A percentile compares a stretch with the other conserved stretches of the same genome.
phyloP scores from a whole-genome alignment of 306 rosid genomes.

The Luffa aegyptiaca region DNA sequence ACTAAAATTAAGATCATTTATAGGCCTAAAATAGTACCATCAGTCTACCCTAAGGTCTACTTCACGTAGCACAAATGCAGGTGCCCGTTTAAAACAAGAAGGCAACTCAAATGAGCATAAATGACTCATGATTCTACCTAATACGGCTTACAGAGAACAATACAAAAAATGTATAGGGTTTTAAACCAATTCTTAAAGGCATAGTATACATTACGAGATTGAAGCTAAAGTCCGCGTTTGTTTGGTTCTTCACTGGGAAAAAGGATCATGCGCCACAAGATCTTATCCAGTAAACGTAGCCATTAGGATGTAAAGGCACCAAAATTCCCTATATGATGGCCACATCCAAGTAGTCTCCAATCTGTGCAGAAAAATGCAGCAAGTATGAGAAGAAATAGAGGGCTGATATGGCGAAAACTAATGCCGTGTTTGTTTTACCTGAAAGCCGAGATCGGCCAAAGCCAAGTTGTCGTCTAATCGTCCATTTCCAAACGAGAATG shows the following conservation, averaged over 20 bases:
- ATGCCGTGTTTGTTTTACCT: slow-evolving; percentile 15
- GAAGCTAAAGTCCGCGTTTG: neutral
- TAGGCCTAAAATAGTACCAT: neutral
- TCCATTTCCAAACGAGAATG: slow-evolving; percentile 29
- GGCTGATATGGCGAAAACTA: neutral
- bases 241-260: neutral
- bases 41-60: neutral
- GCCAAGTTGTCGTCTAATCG: slow-evolving; percentile 31
- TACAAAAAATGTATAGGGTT: neutral
- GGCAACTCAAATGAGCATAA: neutral
- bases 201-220: neutral
- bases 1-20: neutral
- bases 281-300: neutral
- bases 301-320: neutral
- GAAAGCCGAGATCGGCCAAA: slow-evolving; percentile 33
- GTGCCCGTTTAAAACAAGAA: neutral
- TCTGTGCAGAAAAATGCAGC: slow-evolving; percentile 14
- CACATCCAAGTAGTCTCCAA: slow-evolving; percentile 52
- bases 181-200: neutral
- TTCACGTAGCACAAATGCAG: neutral
- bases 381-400: neutral
- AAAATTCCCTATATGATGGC: slow-evolving; percentile 24
- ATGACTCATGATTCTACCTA: neutral
- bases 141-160: neutral
- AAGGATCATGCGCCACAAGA: neutral